Conservation (phyloP, 2,329 filamentous ascomycete species). For the Nigrospora sphaerica region DNA sequence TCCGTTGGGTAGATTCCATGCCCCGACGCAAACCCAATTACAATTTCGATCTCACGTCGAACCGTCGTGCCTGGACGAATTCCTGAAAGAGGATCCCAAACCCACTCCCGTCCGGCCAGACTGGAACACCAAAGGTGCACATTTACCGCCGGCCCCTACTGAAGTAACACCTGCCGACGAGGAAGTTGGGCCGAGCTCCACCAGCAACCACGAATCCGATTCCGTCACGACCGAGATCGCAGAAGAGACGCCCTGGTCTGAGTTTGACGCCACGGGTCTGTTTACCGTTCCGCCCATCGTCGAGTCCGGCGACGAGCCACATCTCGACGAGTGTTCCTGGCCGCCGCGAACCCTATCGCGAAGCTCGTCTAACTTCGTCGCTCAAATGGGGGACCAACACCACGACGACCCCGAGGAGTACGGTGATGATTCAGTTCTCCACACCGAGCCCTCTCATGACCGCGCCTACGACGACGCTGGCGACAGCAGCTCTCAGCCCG, state of each 20-base stretch:
- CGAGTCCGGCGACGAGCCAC: no score
- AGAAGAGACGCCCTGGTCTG: no score
- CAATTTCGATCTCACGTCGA: slow-evolving; percentile 43
- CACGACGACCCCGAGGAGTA: slow-evolving; percentile 11
- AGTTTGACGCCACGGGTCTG: no score
- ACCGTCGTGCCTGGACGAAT: slow-evolving; percentile 32
- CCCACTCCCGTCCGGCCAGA: neutral
- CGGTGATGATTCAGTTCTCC: slow-evolving; percentile 21
- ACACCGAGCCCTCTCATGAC: slow-evolving; percentile 14
- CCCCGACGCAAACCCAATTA: slow-evolving; percentile 22
- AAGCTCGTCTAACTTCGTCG: slow-evolving; percentile 29
- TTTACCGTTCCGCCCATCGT: no score
- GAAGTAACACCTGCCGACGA: no score
- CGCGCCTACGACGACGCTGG: slow-evolving; percentile 22
- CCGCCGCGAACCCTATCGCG: no score
- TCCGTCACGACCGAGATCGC: no score
- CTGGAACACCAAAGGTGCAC: no score
- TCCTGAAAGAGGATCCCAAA: slow-evolving; percentile 29
- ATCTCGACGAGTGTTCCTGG: no score
- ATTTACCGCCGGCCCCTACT: no score
- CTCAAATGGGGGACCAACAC: slow-evolving; percentile 33
- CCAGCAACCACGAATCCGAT: no score
- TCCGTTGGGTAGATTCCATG: slow-evolving; percentile 8
- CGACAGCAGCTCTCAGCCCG: slow-evolving; percentile 44
- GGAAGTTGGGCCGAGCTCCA: no score